A percentile compares a stretch with the other conserved stretches of the same genome.
phyloP scores from a whole-genome alignment of 1,139 yeast species.

The Magnusiomyces ingens region DNA sequence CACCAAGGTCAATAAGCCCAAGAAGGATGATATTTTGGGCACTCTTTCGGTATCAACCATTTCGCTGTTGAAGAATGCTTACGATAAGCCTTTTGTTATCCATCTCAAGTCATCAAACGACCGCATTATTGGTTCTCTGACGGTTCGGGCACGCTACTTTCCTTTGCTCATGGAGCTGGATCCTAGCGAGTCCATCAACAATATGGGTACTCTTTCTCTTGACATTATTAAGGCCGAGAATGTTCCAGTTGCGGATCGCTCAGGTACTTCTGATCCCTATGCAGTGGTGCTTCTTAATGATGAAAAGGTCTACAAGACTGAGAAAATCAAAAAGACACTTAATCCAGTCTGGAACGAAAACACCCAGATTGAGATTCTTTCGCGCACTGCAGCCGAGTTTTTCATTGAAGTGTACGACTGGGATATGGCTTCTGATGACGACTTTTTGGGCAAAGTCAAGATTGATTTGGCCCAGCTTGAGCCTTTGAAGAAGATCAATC shows the following conservation, averaged over 20 bases:
- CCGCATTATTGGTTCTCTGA: constrained; percentile 49
- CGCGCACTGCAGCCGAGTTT: constrained; percentile 56
- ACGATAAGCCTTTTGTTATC: constrained; percentile 50
- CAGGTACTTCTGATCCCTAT: constrained; percentile 93
- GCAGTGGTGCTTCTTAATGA: constrained; percentile 61
- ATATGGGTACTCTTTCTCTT: constrained; percentile 67
- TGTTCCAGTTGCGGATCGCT: constrained; percentile 75
- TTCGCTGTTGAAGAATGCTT: constrained; percentile 61
- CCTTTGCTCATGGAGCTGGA: constrained; percentile 65
- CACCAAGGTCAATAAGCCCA: constrained; percentile 44
- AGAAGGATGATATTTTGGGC: constrained; percentile 51
- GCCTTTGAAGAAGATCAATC: constrained; percentile 46
- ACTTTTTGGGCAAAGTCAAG: constrained; percentile 62
- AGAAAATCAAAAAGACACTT: constrained; percentile 76
- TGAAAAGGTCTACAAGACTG: constrained; percentile 60
- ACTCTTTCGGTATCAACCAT: constrained; percentile 62
- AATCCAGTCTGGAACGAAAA: constrained; percentile 82
- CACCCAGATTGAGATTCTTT: constrained; percentile 45
- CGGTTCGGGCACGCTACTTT: constrained; percentile 66
- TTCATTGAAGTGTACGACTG: constrained; percentile 66
- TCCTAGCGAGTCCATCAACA: constrained; percentile 64
- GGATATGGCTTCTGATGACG: constrained; percentile 90
- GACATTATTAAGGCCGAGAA: constrained; percentile 60
- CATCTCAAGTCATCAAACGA: constrained; percentile 42
- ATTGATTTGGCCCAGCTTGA: constrained; percentile 57